These are phyloP conservation scores for Penicillium angulare DNA, from an alignment of 495 filamentous ascomycete species.

Conservation along the genomic window DNA sequence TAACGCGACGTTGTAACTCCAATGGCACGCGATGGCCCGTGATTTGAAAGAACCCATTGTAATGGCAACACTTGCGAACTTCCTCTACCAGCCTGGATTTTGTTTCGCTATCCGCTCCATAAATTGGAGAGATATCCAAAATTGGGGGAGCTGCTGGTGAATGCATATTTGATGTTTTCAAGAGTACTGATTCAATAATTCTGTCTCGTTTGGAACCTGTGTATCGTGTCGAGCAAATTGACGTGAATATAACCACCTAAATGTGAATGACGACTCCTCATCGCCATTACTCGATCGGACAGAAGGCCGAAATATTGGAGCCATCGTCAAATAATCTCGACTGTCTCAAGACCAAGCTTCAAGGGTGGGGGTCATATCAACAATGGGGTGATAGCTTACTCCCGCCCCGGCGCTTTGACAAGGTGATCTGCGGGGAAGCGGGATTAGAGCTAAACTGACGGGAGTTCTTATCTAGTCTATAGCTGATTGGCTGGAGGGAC, in stretches of 20 bases:
- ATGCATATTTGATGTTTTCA: conserved; percentile 16
- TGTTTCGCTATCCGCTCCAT: conserved; percentile 25
- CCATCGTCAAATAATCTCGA: background rate
- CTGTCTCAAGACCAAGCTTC: background rate
- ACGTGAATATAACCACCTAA: conserved; percentile 6
- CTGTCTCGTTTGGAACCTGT: background rate
- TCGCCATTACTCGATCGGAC: conserved; percentile 3
- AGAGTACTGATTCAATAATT: background rate
- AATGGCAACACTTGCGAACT: conserved; percentile 32
- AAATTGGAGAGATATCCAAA: conserved; percentile 37
- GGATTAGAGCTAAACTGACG: conserved; percentile 1
- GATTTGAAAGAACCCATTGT: conserved; percentile 53
- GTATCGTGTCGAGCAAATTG: background rate
- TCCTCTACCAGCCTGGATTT: conserved; percentile 30
- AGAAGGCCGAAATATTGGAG: conserved; percentile 20
- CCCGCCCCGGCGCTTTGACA: conserved; percentile 5
- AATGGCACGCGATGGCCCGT: conserved; percentile 43
- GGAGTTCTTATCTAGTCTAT: conserved; percentile 2
- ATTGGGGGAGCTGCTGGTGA: conserved; percentile 27
- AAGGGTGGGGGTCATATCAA: conserved; percentile 20
- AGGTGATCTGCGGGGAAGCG: conserved; percentile 12
- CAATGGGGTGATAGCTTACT: conserved; percentile 17
- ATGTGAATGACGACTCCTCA: background rate
- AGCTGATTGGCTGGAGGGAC: background rate
- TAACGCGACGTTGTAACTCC: conserved; percentile 29